Conservation (phyloP, 2,329 filamentous ascomycete species). For the Polytolypa hystricis region DNA sequence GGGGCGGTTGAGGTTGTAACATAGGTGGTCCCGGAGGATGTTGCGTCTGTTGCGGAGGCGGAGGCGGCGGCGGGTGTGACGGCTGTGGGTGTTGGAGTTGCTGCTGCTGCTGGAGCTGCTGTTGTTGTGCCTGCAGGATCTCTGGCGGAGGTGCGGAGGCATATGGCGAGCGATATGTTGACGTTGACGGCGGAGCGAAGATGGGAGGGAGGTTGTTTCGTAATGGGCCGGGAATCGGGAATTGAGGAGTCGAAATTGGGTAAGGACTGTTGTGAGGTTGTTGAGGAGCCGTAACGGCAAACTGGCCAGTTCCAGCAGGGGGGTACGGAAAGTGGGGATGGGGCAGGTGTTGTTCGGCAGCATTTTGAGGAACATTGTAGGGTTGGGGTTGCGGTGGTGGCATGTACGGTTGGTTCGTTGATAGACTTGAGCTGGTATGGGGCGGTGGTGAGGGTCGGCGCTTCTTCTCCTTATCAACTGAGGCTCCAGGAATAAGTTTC, state of each 20-base stretch:
- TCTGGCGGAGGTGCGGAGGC: conserved; percentile 27
- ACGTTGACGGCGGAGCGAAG: conserved; percentile 25
- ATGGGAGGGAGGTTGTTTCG: conserved; percentile 30
- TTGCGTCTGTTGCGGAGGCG: conserved; percentile 3
- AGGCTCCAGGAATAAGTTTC: conserved; percentile 48
- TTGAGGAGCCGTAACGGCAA: background rate
- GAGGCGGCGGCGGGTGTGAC: conserved; percentile 12
- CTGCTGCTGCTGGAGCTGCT: conserved; percentile 9
- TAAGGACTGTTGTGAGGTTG: conserved; percentile 7
- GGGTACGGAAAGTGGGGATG: conserved; percentile 2
- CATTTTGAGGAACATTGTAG: conserved; percentile 6
- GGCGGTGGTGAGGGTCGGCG: conserved; percentile 37
- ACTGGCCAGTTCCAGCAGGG: background rate
- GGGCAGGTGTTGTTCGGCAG: conserved; percentile 1
- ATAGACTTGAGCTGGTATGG: conserved; percentile 18
- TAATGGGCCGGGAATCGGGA: conserved; percentile 26
- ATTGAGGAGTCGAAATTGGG: conserved; percentile 13
- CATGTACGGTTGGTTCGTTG: conserved; percentile 29
- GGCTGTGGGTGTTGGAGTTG: conserved; percentile 9
- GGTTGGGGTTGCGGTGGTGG: conserved; percentile 25
- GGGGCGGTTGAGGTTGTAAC: conserved; percentile 6
- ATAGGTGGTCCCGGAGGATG: conserved; percentile 4
- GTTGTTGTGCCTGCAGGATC: conserved; percentile 18
- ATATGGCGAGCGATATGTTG: conserved; percentile 33
- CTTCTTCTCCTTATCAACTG: conserved; percentile 48